Evolutionary conservation across 208 protist genomes (phyloP).

Genomic region (Acanthamoeba culbertsoni): DNA sequence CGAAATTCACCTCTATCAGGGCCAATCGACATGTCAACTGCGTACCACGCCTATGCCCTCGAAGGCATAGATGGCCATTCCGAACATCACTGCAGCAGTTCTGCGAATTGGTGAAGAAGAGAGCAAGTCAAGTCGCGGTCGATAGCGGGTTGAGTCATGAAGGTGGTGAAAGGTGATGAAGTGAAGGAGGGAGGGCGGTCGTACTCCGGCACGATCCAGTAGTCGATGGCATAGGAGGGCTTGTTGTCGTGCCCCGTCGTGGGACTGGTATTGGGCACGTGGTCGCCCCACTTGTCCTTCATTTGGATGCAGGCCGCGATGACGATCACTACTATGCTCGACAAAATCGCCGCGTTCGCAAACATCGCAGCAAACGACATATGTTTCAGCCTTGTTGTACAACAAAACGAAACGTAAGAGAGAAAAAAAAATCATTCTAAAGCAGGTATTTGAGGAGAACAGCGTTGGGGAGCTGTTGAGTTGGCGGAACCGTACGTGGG

Average conservation of each 20-base stretch:
- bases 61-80: conserved; percentile 63
- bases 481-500: conserved; percentile 16
- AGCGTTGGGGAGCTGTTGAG: background rate
- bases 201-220: conserved; percentile 34
- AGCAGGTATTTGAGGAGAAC: no score
- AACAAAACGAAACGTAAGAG: background rate
- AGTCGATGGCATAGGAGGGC: background rate
- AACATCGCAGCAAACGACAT: conserved; percentile 33
- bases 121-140: no score
- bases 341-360: conserved; percentile 12
- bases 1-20: no score
- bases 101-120: no score
- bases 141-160: background rate
- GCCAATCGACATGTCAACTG: background rate
- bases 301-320: conserved; percentile 28
- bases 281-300: background rate
- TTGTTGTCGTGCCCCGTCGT: background rate
- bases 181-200: background rate
- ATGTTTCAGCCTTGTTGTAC: background rate
- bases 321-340: conserved; percentile 5
- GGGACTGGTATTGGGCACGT: background rate
- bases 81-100: conserved; percentile 30
- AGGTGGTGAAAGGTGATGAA: background rate
- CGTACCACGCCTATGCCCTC: conserved; percentile 60
- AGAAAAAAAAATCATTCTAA: background rate